These are phyloP conservation scores for Neonectria coccinea DNA, from an alignment of 2,329 filamentous ascomycete genomes.

Conservation along the genomic window DNA sequence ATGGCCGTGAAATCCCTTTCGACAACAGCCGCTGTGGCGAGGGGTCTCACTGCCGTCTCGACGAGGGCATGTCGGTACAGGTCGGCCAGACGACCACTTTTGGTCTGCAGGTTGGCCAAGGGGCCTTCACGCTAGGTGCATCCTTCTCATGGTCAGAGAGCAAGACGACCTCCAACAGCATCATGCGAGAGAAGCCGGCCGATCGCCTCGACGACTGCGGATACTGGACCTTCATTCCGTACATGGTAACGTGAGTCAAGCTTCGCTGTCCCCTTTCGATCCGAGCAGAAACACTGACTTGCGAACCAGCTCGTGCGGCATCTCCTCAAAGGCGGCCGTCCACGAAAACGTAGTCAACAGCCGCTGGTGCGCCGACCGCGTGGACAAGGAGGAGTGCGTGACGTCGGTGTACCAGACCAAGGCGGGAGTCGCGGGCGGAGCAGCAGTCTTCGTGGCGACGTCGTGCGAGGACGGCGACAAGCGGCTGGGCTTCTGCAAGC, in stretches of 20 bases:
- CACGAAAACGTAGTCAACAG: slow-evolving; percentile 12
- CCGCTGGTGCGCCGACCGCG: slow-evolving; percentile 17
- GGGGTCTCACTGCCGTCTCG: slow-evolving; percentile 3
- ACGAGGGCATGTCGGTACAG: slow-evolving; percentile 2
- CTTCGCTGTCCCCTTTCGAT: too few species aligned
- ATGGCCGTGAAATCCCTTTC: slow-evolving; percentile 12
- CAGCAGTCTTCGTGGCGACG: slow-evolving; percentile 13
- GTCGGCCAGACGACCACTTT: slow-evolving; percentile 13
- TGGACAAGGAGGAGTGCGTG: slow-evolving; percentile 22
- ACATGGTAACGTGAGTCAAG: slow-evolving; percentile 17
- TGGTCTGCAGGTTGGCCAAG: slow-evolving; percentile 13
- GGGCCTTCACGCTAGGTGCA: slow-evolving; percentile 11
- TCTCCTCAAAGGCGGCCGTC: slow-evolving; percentile 15
- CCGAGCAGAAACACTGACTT: background rate
- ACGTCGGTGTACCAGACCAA: slow-evolving; percentile 5
- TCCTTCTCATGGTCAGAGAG: slow-evolving; percentile 16
- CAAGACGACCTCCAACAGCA: slow-evolving; percentile 11
- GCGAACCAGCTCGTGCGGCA: slow-evolving; percentile 14
- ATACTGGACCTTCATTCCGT: slow-evolving; percentile 25
- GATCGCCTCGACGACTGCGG: slow-evolving; percentile 21
- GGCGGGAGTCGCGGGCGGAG: slow-evolving; percentile 7
- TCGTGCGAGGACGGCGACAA: slow-evolving; percentile 11
- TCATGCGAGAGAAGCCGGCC: slow-evolving; percentile 15
- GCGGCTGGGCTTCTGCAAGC: slow-evolving; percentile 22
- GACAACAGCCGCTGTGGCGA: background rate